Conservation (phyloP, 331 rosid genomes). For the Acacia concinna region DNA sequence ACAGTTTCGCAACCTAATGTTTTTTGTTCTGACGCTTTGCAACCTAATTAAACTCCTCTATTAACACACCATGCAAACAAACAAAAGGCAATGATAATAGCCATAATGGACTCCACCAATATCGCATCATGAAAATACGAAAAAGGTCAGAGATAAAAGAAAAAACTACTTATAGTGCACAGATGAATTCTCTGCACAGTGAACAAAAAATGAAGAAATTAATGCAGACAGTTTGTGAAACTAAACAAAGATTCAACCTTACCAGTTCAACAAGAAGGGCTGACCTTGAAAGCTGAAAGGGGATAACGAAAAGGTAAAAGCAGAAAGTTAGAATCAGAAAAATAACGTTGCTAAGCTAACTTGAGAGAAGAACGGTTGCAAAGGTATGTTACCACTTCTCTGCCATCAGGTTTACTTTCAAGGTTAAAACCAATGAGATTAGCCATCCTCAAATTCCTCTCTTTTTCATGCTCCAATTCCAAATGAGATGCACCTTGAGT, state of each 20-base stretch:
- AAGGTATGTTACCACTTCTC: conserved; percentile 76
- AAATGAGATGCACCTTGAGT: conserved; percentile 73
- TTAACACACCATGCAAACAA: not conserved
- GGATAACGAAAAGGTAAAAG: conserved; percentile 20
- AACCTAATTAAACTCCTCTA: not conserved
- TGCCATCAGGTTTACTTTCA: conserved; percentile 72
- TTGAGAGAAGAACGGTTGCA: not conserved
- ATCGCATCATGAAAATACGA: not conserved
- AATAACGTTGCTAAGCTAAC: not conserved
- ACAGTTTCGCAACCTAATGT: not conserved
- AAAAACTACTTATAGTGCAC: not conserved
- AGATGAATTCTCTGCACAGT: not conserved
- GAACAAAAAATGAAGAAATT: not conserved
- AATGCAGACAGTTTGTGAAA: not conserved
- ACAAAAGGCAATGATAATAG: not conserved
- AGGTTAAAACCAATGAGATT: conserved; percentile 89
- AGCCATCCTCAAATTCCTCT: conserved; percentile 86
- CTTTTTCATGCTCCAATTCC: conserved; percentile 89
- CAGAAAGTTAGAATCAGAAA: conserved; percentile 28
- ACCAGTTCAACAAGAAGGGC: conserved; percentile 90
- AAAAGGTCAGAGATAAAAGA: not conserved
- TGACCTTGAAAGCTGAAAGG: conserved; percentile 73
- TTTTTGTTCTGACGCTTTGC: not conserved
- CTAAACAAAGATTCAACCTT: conserved; percentile 32
- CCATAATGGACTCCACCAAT: not conserved